phyloP scores from a whole-genome alignment of 148 eudicot genomes.

The Vaccinium macrocarpon region DNA sequence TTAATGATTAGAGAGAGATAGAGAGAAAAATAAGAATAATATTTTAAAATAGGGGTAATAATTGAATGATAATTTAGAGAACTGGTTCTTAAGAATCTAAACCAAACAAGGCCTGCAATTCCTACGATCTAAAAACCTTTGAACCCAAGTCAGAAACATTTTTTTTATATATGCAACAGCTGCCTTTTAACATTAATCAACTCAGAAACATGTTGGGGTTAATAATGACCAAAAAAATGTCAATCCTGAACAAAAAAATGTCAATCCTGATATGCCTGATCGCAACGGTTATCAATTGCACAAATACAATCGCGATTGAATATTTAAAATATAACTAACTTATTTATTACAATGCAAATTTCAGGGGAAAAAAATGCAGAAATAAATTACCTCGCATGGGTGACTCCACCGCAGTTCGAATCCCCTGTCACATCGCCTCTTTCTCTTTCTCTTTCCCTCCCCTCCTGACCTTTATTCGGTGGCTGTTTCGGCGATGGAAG shows the following conservation, averaged over 20 bases:
- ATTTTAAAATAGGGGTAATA: too few relatives aligned
- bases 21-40: too few relatives aligned
- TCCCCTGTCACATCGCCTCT: not conserved
- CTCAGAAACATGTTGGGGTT: not conserved
- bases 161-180: too few relatives aligned
- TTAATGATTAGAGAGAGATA: too few relatives aligned
- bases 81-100: too few relatives aligned
- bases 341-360: not conserved
- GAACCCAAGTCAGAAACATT: not conserved
- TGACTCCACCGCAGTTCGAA: slow-evolving; percentile 11
- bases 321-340: too few relatives aligned
- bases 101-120: too few relatives aligned
- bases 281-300: not conserved
- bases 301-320: too few relatives aligned
- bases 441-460: slow-evolving; percentile 18
- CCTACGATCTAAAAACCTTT: not conserved
- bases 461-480: slow-evolving; percentile 15
- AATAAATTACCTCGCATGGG: not conserved
- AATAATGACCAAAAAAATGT: not conserved
- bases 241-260: not conserved
- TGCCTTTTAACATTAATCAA: not conserved
- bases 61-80: too few relatives aligned
- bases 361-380: not conserved
- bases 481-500: slow-evolving; percentile 41
- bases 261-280: not conserved